Conservation (phyloP, 768 basidiomycete genomes). For the Phlebiopsis flavidoalba region DNA sequence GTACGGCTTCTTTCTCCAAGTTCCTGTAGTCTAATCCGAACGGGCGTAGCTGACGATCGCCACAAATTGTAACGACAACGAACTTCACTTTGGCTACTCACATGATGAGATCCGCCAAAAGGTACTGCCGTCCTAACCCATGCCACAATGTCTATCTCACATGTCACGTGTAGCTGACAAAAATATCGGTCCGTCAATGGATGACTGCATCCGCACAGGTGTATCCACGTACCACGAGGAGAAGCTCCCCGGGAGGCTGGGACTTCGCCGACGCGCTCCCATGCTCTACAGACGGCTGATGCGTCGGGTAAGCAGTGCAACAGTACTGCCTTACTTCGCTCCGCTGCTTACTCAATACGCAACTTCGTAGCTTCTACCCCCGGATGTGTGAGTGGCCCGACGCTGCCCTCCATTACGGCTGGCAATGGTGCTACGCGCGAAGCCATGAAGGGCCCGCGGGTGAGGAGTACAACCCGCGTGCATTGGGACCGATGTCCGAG, state of each 20-base stretch:
- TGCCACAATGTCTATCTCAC: not conserved
- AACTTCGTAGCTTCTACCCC: slow-evolving; percentile 42
- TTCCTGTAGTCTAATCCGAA: not conserved
- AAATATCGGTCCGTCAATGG: slow-evolving; percentile 92
- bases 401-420: slow-evolving; percentile 31
- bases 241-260: slow-evolving; percentile 82
- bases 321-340: not conserved
- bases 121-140: slow-evolving; percentile 29
- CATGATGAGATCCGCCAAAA: slow-evolving; percentile 73
- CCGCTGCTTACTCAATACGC: not conserved
- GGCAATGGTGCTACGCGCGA: slow-evolving; percentile 18
- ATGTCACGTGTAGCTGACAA: slow-evolving; percentile 41
- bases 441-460: slow-evolving; percentile 16
- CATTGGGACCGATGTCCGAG: not conserved
- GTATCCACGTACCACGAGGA: slow-evolving; percentile 75
- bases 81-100: slow-evolving; percentile 72
- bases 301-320: slow-evolving; percentile 59
- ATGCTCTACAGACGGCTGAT: slow-evolving; percentile 87
- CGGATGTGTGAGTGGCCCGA: slow-evolving; percentile 35
- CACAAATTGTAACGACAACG: slow-evolving; percentile 91
- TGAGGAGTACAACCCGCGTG: slow-evolving; percentile 2
- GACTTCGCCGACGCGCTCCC: slow-evolving; percentile 78
- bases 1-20: not conserved
- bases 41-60: slow-evolving; percentile 77
- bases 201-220: slow-evolving; percentile 81